Conservation (phyloP, 768 basidiomycete genomes). For the Mycena vulgaris region DNA sequence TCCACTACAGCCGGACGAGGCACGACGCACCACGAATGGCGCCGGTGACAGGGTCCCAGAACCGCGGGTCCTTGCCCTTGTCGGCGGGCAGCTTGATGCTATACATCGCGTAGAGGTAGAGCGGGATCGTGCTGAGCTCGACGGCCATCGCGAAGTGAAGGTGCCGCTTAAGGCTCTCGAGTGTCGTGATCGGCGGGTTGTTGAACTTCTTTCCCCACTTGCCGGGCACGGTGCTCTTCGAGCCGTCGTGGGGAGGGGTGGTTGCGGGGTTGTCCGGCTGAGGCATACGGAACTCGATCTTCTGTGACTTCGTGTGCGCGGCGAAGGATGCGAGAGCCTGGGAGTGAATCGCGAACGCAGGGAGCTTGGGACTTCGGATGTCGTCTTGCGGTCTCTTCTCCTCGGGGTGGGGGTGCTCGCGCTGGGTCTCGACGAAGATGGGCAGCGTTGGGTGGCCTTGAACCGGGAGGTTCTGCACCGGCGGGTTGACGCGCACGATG, state of each 20-base stretch:
- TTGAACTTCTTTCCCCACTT: neutral
- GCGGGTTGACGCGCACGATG: conserved; percentile 11
- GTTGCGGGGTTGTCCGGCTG: conserved; percentile 2
- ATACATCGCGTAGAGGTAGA: conserved; percentile 46
- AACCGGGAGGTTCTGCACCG: conserved; percentile 1
- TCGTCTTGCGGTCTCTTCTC: conserved; percentile 3
- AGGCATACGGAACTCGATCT: conserved; percentile 12
- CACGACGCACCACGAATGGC: conserved; percentile 10
- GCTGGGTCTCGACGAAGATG: conserved; percentile 11
- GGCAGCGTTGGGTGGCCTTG: conserved; percentile 2
- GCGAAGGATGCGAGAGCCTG: conserved; percentile 11
- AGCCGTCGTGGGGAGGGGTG: neutral
- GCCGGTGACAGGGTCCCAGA: conserved; percentile 29
- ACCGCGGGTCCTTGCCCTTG: conserved; percentile 31
- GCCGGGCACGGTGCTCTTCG: neutral
- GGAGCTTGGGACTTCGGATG: neutral
- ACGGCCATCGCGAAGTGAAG: conserved; percentile 44
- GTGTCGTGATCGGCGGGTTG: conserved; percentile 8
- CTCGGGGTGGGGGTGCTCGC: conserved; percentile 5
- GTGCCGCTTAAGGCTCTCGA: conserved; percentile 27
- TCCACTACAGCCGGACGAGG: neutral
- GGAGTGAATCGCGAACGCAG: conserved; percentile 6
- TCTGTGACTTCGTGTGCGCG: conserved; percentile 4
- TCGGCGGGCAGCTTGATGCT: conserved; percentile 37
- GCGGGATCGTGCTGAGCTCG: conserved; percentile 46